Base-by-base conservation (phyloP, 2,329 filamentous ascomycete genomes). In the Chlorencoelia australis region DNA sequence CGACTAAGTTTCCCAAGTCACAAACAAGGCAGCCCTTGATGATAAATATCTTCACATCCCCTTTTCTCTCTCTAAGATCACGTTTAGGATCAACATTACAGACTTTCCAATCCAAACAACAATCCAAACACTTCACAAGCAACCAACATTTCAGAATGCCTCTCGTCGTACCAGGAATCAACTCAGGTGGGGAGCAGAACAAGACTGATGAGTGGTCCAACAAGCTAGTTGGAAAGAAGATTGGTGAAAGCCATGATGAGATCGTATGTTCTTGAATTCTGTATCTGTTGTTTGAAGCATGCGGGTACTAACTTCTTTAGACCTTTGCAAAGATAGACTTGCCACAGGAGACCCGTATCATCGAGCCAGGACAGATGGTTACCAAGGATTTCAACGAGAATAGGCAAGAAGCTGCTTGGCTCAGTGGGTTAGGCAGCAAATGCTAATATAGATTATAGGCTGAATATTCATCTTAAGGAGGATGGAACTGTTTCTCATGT, bases 171-270 rank as follows among this genome's bases (percentile, higher is more conserved):
- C 73, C 74, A 37, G 71, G 69, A 52, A 60, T 77, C 48, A 75
- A 64, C 44, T 63, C 49, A 33, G 50, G 59, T 20, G 45, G 44
- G 22, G 44, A 41, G 24, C 30, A 30, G 15, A 17, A 6, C 54
- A 64, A 66, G 58, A 71, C 66, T 22, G 62, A 73, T 41, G 64
- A 74, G 50, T 80, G 75, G 75, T 62, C 60, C 46, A 68, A 67
- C 58, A 76, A 77, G 64, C 63, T 80, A 4, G 67, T 74, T 30
- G 75, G 75, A 53, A 80, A 79, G 70, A 78, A 66, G 31, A 57
- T 79, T 9, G 65, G 66, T 8, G 73, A 75, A 0, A 55, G 58
- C 13, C 64, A 65, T 36, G 68, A 61, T 45, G 71, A 72, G 54
- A 72, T 65, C 7, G 75, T 79, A 58, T 37, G 66, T 47, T 16